A percentile compares a stretch with the other conserved stretches of the same genome.
Conservation (phyloP, 2,329 filamentous ascomycete genomes). For the Alternaria conjuncta region DNA sequence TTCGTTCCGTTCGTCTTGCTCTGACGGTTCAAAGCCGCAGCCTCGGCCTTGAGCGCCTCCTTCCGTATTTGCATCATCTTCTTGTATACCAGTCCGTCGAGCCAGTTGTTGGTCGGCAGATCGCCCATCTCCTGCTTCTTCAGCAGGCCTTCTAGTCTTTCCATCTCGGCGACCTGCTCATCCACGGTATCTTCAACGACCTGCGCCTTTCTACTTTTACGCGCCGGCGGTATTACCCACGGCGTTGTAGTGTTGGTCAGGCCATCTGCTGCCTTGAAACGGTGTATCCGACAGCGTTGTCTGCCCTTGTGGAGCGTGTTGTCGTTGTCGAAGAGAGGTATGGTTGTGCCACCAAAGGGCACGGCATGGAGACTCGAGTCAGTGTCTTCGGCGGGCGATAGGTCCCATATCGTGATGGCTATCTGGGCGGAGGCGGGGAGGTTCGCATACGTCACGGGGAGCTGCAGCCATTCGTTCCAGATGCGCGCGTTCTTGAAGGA, state of each 20-base stretch:
- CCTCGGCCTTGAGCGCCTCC: slow-evolving; percentile 48
- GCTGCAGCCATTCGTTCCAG: slow-evolving; percentile 96
- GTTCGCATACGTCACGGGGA: slow-evolving; percentile 84
- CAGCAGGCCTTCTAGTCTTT: slow-evolving; percentile 85
- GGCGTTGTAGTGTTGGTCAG: slow-evolving; percentile 81
- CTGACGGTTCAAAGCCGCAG: slow-evolving; percentile 46
- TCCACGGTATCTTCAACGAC: slow-evolving; percentile 55
- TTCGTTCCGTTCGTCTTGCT: slow-evolving; percentile 22
- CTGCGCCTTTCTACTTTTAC: slow-evolving; percentile 57
- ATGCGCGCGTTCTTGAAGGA: slow-evolving; percentile 75
- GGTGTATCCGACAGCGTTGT: slow-evolving; percentile 87
- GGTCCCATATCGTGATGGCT: slow-evolving; percentile 93
- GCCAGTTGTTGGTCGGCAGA: slow-evolving; percentile 90
- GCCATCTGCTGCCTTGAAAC: slow-evolving; percentile 84
- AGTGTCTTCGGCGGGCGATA: slow-evolving; percentile 78
- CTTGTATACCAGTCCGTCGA: slow-evolving; percentile 92
- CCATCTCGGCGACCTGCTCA: slow-evolving; percentile 84
- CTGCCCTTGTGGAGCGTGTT: slow-evolving; percentile 90
- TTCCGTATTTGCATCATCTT: slow-evolving; percentile 74
- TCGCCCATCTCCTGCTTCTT: slow-evolving; percentile 99
- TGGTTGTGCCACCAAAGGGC: slow-evolving; percentile 92
- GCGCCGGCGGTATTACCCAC: slow-evolving; percentile 64
- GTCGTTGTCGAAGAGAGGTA: slow-evolving; percentile 89
- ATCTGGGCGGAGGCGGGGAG: slow-evolving; percentile 82
- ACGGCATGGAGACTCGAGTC: slow-evolving; percentile 77